These are phyloP conservation scores for Glarea lozoyensis DNA, from an alignment of 495 filamentous ascomycete species.

Conservation along the genomic window DNA sequence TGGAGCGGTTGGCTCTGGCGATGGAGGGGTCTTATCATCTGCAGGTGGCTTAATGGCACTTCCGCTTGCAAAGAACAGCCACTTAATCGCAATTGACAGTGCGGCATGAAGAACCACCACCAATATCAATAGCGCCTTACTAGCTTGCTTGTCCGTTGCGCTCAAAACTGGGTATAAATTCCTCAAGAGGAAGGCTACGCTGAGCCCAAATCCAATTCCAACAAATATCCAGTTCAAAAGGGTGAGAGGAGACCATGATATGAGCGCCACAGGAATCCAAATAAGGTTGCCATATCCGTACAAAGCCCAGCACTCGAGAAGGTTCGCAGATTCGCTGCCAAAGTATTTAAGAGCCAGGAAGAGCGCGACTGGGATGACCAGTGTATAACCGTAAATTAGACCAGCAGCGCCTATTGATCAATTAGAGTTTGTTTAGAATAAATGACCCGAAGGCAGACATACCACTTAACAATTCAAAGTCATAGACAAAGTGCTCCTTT, in stretches of 20 bases:
- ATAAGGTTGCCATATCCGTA: conserved; percentile 95
- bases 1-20: conserved; percentile 21
- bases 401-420: conserved; percentile 64
- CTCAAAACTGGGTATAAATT: conserved; percentile 92
- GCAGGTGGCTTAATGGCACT: conserved; percentile 49
- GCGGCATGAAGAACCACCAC: conserved; percentile 82
- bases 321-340: conserved; percentile 75
- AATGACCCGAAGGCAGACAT: conserved; percentile 14
- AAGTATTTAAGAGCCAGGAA: conserved; percentile 93
- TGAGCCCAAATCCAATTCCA: conserved; percentile 77
- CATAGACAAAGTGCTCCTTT: conserved; percentile 53
- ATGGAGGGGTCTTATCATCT: no score
- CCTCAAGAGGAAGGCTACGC: conserved; percentile 76
- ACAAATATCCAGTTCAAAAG: conserved; percentile 93
- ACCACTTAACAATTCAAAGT: conserved; percentile 75
- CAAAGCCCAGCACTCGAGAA: conserved; percentile 87
- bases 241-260: conserved; percentile 76
- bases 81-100: conserved; percentile 85
- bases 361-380: conserved; percentile 68
- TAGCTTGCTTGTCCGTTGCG: conserved; percentile 85
- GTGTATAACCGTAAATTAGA: conserved; percentile 88
- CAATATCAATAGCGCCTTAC: conserved; percentile 75
- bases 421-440: not conserved
- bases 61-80: conserved; percentile 85
- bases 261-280: conserved; percentile 90